Evolutionary conservation across 1,284 basidiomycete genomes (phyloP).

Genomic region (Leucoagaricus sp.): DNA sequence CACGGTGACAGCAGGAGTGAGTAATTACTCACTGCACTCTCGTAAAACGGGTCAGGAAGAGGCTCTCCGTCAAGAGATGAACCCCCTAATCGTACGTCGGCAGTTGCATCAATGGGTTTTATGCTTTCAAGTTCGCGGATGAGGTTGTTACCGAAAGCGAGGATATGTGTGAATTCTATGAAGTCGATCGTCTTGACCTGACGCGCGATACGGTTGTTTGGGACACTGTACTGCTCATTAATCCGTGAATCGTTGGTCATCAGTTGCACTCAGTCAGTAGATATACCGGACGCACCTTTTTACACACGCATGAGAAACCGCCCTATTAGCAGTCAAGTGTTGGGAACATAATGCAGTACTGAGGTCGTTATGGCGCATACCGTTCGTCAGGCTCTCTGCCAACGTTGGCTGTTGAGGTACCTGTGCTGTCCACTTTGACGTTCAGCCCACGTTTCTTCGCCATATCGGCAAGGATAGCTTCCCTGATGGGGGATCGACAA

Average conservation of each 20-base stretch:
- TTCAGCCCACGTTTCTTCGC: slow-evolving; percentile 64
- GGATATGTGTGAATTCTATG: slow-evolving; percentile 64
- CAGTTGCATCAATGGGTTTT: slow-evolving; percentile 57
- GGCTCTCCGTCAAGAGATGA: slow-evolving; percentile 65
- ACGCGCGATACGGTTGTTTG: slow-evolving; percentile 61
- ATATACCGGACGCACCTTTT: slow-evolving; percentile 45
- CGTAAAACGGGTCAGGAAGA: slow-evolving; percentile 77
- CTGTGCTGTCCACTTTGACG: slow-evolving; percentile 70
- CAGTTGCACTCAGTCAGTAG: too few species aligned
- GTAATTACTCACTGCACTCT: slow-evolving; percentile 47
- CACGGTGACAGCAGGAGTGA: not conserved
- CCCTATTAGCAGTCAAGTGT: slow-evolving; percentile 40
- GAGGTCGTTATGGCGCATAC: slow-evolving; percentile 42
- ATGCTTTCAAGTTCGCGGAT: slow-evolving; percentile 56
- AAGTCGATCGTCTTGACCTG: slow-evolving; percentile 63
- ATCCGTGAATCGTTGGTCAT: not conserved
- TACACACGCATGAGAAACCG: slow-evolving; percentile 59
- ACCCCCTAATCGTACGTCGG: slow-evolving; percentile 69
- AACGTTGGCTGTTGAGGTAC: slow-evolving; percentile 71
- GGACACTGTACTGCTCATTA: slow-evolving; percentile 52
- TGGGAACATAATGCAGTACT: not conserved
- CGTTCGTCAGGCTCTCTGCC: slow-evolving; percentile 74
- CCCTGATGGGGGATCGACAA: slow-evolving; percentile 79
- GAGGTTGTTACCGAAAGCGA: slow-evolving; percentile 70
- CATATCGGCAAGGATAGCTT: slow-evolving; percentile 67